phyloP scores from a whole-genome alignment of 129 eudicot genomes.

The Centrapalus pauciflorus region DNA sequence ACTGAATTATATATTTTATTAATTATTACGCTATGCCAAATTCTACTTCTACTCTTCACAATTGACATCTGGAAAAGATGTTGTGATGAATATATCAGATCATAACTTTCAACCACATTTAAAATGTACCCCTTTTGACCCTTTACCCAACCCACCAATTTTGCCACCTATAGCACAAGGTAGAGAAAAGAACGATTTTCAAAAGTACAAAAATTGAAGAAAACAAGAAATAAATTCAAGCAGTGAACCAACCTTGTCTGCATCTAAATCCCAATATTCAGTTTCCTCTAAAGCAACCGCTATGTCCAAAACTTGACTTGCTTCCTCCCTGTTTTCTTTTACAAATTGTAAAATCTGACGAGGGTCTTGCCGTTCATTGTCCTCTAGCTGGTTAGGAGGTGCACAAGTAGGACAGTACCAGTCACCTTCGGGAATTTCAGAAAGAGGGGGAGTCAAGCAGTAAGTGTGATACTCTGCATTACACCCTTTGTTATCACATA shows the following conservation, averaged over 20 bases:
- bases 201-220: background rate
- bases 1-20: background rate
- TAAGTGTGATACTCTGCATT: constrained; percentile 54
- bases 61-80: too few species aligned
- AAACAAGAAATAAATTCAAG: background rate
- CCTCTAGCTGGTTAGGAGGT: background rate
- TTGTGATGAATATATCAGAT: too few species aligned
- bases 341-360: background rate
- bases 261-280: constrained; percentile 46
- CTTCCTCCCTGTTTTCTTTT: constrained; percentile 27
- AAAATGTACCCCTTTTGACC: too few species aligned
- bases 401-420: constrained; percentile 55
- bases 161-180: too few species aligned
- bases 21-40: background rate
- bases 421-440: constrained; percentile 39
- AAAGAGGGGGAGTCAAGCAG: constrained; percentile 48
- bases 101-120: too few species aligned
- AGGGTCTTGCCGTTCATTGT: constrained; percentile 8
- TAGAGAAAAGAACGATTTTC: background rate
- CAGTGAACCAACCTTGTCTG: constrained; percentile 40
- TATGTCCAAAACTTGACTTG: constrained; percentile 1
- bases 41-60: background rate
- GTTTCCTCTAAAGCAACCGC: constrained; percentile 28
- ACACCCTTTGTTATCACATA: constrained; percentile 44
- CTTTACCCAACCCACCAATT: too few species aligned